Conservation (phyloP, 768 basidiomycete species). For the Leccinum incarnatum region DNA sequence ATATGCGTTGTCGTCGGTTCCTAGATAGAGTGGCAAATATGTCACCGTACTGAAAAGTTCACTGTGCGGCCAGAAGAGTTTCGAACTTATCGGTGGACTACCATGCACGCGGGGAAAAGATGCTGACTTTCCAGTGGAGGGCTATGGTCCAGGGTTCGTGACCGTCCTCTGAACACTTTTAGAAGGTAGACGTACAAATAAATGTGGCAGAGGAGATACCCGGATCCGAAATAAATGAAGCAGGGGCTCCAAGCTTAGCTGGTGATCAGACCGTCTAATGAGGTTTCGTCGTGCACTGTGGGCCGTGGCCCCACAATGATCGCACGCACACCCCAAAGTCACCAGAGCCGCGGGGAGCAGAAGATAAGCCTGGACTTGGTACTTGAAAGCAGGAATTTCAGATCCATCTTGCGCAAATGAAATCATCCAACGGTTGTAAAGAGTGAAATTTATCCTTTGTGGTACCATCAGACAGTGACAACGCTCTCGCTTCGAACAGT, state of each 20-base stretch:
- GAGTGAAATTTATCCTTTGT: constrained; percentile 5
- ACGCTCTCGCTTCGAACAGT: constrained; percentile 6
- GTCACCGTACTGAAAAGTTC: background rate
- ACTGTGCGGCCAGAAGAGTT: constrained; percentile 1
- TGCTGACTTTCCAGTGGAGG: constrained; percentile 1
- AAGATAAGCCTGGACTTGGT: constrained; percentile 2
- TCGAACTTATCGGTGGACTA: background rate
- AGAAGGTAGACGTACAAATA: constrained; percentile 4
- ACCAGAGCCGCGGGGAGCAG: constrained; percentile 16
- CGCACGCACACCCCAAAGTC: background rate
- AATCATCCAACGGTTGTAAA: constrained; percentile 9
- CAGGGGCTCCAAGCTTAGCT: background rate
- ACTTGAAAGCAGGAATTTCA: constrained; percentile 9
- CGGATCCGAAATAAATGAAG: constrained; percentile 9
- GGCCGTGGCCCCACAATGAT: background rate
- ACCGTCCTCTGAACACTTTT: constrained; percentile 1
- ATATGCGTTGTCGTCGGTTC: constrained; percentile 4
- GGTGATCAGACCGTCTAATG: background rate
- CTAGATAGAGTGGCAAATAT: background rate
- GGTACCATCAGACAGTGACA: background rate
- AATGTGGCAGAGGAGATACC: background rate
- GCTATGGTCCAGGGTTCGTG: background rate
- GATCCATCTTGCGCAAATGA: constrained; percentile 14
- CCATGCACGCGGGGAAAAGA: background rate
- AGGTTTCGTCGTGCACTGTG: background rate